Evolutionary conservation across 805 yeast genomes (phyloP), one percentile per base, ranked within the genome.

Genomic region (Debaryomyces castellii): DNA sequence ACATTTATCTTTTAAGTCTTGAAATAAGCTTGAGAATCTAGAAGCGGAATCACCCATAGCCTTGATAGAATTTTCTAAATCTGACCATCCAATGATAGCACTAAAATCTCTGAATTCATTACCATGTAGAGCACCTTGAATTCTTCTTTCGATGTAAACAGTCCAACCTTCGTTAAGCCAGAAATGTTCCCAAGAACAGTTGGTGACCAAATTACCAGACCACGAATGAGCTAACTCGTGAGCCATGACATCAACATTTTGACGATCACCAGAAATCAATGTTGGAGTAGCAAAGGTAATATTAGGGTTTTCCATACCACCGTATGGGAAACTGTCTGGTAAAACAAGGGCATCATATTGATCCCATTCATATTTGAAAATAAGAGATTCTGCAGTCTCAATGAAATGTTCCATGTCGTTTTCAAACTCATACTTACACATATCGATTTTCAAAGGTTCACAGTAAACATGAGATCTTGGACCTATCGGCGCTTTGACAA

Each of bases 161-260:
- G 96, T 89, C 96, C 96, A 90, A 30, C 97, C 97, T 70, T 90
- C 97, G 63, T 90, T 90, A 53, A 90, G 77, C 94, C 96, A 90
- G 64, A 90, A 89, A 68, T 89, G 96, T 60, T 88, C 91, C 94
- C 96, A 90, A 0, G 94, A 85, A 57, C 85, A 81, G 64, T 89
- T 90, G 23, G 96, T 90, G 35, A 90, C 96, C 52, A 89, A 76
- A 60, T 90, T 90, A 37, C 97, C 97, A 1, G 89, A 79, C 95
- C 96, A 90, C 34, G 95, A 85, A 64, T 90, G 97, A 1, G 96
- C 91, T 53, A 90, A 76, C 65, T 90, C 97, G 66, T 90, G 97
- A 1, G 96, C 96, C 61, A 90, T 82, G 23, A 90, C 97, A 55
- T 87, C 90, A 16, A 89, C 89, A 52, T 89, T 88, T 46, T 88